A percentile compares a stretch with the other conserved stretches of the same genome.
phyloP scores from a whole-genome alignment of 192 early-diverging fungal species.

The Hyaloraphidium curvatum region DNA sequence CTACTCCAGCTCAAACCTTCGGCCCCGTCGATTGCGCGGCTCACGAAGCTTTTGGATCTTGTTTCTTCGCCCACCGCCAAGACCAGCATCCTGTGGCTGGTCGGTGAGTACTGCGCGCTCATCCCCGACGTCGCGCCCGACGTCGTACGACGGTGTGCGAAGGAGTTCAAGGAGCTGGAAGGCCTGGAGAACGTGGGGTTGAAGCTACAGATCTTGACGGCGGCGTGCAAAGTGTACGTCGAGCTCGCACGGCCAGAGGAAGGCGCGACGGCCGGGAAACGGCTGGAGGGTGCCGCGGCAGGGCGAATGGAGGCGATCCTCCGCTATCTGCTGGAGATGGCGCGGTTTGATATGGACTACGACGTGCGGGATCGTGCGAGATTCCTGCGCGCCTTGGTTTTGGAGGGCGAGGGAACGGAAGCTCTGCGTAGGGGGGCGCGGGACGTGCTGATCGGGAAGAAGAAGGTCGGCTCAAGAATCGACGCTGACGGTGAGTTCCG shows the following conservation, averaged over 20 bases:
- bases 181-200: too few relatives aligned
- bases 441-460: constrained; percentile 8
- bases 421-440: constrained; percentile 4
- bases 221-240: too few relatives aligned
- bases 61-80: constrained; percentile 53
- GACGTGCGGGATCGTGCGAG: constrained; percentile 81
- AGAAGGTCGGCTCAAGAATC: constrained; percentile 11
- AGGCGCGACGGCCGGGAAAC: not conserved
- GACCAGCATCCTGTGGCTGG: constrained; percentile 70
- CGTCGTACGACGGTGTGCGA: constrained; percentile 54
- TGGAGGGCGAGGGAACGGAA: constrained; percentile 7
- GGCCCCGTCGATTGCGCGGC: constrained; percentile 23
- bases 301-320: constrained; percentile 34
- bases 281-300: not conserved
- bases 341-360: constrained; percentile 72
- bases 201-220: too few relatives aligned
- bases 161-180: constrained; percentile 14
- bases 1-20: constrained; percentile 28
- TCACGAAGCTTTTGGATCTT: constrained; percentile 37
- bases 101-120: constrained; percentile 52
- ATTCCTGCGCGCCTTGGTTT: constrained; percentile 38
- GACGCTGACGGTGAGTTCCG: constrained; percentile 3
- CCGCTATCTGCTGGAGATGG: constrained; percentile 65
- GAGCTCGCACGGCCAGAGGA: not conserved
- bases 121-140: constrained; percentile 55